Conservation (phyloP, 306 rosid species). For the Trifolium fragiferum region DNA sequence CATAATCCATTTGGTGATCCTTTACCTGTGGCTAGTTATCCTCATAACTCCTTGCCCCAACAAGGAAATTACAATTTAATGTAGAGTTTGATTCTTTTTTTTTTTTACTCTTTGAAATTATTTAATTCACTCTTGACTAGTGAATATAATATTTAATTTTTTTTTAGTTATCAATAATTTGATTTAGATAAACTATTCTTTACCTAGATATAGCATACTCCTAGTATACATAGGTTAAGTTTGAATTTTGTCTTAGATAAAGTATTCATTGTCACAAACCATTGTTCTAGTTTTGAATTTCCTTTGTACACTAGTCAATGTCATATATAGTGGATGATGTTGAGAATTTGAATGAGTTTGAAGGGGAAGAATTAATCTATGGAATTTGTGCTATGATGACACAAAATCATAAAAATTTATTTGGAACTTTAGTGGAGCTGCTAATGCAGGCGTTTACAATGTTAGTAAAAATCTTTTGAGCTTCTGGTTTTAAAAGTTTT, state of each 20-base stretch:
- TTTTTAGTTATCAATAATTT: slow-evolving; percentile 15
- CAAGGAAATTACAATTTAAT: slow-evolving; percentile 72
- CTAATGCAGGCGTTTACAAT: too few species aligned
- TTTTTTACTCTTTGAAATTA: slow-evolving; percentile 15
- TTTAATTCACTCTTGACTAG: slow-evolving; percentile 42
- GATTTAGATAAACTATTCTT: neutral
- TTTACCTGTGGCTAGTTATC: slow-evolving; percentile 48
- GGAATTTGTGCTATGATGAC: too few species aligned
- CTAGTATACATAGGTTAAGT: neutral
- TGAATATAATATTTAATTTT: slow-evolving; percentile 11
- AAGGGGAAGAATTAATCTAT: too few species aligned
- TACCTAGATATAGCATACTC: neutral
- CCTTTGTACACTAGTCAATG: too few species aligned
- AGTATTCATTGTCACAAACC: neutral
- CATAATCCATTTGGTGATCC: slow-evolving; percentile 94
- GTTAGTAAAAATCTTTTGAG: too few species aligned
- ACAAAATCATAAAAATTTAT: too few species aligned
- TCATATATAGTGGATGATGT: too few species aligned
- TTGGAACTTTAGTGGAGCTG: too few species aligned
- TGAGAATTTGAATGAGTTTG: too few species aligned
- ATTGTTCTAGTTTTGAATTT: neutral
- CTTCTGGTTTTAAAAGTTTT: too few species aligned
- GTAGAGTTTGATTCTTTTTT: slow-evolving; percentile 45
- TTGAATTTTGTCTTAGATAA: neutral
- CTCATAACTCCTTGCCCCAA: slow-evolving; percentile 55